Conservation (phyloP, 768 basidiomycete genomes). For the Rhizopogon sp. region DNA sequence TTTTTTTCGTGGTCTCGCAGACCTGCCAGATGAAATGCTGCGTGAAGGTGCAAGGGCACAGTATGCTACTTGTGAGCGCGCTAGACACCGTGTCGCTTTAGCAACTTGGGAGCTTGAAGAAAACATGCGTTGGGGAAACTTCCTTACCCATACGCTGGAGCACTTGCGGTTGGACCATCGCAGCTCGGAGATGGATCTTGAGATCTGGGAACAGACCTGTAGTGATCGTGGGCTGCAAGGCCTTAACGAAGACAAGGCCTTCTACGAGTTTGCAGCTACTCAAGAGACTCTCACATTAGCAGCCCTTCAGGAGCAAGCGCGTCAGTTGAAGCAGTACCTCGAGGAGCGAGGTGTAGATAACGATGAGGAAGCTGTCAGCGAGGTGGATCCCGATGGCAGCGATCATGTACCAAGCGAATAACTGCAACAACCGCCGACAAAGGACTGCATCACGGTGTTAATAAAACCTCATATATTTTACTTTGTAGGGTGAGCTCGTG, state of each 20-base stretch:
- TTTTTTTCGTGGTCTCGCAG: neutral
- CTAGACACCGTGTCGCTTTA: neutral
- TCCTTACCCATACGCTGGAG: neutral
- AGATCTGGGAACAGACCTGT: neutral
- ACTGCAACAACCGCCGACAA: no score
- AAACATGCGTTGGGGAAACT: neutral
- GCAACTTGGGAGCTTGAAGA: constrained; percentile 1
- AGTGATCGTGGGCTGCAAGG: neutral
- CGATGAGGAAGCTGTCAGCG: no score
- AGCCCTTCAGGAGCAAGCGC: neutral
- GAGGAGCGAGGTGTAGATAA: no score
- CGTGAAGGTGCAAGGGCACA: neutral
- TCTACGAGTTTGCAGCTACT: neutral
- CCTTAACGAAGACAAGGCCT: neutral
- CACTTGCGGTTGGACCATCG: neutral
- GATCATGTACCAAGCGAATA: no score
- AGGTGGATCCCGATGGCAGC: no score
- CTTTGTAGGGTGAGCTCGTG: no score
- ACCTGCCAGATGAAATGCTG: constrained; percentile 1
- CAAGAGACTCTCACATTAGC: neutral
- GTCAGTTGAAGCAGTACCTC: neutral
- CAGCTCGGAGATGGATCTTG: neutral
- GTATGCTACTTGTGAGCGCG: neutral
- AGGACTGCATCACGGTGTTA: no score
- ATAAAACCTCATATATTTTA: no score